Conservation (phyloP, 257 asterid species). For the Nemophila menziesii region DNA sequence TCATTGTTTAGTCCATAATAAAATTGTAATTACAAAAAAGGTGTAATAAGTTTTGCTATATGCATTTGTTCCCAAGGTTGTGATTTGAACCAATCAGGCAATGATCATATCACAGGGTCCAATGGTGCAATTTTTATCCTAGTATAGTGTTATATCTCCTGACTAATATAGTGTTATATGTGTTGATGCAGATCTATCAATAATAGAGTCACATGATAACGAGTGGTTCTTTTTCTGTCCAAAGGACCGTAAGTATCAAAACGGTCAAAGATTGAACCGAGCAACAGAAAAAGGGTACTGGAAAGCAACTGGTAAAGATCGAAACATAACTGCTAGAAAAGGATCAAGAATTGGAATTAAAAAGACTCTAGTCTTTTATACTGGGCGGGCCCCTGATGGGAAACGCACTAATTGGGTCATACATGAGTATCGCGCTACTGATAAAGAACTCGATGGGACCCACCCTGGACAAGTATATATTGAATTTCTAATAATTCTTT, state of each 20-base stretch:
- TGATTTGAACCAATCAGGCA: no score
- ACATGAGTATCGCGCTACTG: constrained; percentile 91
- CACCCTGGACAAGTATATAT: constrained; percentile 81
- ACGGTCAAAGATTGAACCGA: constrained; percentile 79
- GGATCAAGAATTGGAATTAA: constrained; percentile 85
- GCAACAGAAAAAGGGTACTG: constrained; percentile 88
- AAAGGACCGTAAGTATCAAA: constrained; percentile 91
- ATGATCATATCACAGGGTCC: no score
- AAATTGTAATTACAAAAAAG: no score
- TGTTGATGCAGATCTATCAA: constrained; percentile 60
- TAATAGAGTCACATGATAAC: constrained; percentile 58
- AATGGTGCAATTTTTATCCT: no score
- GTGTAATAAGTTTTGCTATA: no score
- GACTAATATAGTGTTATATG: neutral
- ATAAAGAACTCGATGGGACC: constrained; percentile 75
- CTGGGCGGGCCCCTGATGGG: constrained; percentile 95
- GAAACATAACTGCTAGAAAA: constrained; percentile 55
- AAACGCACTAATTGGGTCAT: constrained; percentile 93
- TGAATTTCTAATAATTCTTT: neutral
- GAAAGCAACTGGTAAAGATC: constrained; percentile 96
- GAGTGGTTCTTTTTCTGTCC: constrained; percentile 99
- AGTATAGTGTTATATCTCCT: no score
- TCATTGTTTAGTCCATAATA: no score
- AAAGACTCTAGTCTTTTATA: constrained; percentile 82
- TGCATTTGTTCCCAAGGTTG: no score